A percentile compares a stretch with the other conserved stretches of the same genome.
phyloP scores from a whole-genome alignment of 2,329 filamentous ascomycete genomes.

The Alternaria ventricosa region DNA sequence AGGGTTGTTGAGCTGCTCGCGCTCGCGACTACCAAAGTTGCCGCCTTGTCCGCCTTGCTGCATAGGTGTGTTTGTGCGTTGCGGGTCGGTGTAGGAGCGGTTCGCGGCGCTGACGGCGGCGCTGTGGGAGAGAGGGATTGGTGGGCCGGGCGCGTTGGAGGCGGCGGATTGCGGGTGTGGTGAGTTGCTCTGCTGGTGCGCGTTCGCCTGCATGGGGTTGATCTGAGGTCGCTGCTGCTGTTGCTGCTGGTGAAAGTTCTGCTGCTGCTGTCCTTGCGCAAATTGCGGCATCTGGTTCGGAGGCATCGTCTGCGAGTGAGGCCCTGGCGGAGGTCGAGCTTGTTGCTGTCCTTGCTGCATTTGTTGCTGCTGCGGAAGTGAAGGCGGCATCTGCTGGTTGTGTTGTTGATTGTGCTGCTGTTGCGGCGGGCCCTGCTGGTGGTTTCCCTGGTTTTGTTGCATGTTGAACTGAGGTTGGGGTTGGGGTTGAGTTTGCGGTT shows the following conservation, averaged over 20 bases:
- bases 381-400: constrained; percentile 30
- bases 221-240: constrained; percentile 44
- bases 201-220: constrained; percentile 46
- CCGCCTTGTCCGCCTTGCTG: constrained; percentile 36
- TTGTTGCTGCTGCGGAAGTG: constrained; percentile 27
- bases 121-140: constrained; percentile 52
- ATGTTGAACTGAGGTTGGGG: constrained; percentile 30
- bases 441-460: constrained; percentile 26
- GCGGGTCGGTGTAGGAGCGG: constrained; percentile 46
- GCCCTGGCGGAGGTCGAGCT: constrained; percentile 36
- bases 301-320: constrained; percentile 39
- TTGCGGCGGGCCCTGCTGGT: constrained; percentile 27
- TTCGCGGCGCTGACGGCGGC: constrained; percentile 53
- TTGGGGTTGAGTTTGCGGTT: constrained; percentile 18
- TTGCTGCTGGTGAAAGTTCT: constrained; percentile 38
- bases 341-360: constrained; percentile 24
- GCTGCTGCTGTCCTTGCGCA: constrained; percentile 36
- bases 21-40: constrained; percentile 46
- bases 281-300: constrained; percentile 37
- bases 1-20: constrained; percentile 55
- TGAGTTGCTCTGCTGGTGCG: constrained; percentile 45
- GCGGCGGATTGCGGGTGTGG: constrained; percentile 47
- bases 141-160: constrained; percentile 37
- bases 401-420: constrained; percentile 24
- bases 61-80: constrained; percentile 44